phyloP scores from a whole-genome alignment of 2,329 filamentous ascomycete genomes.

The Arthrobotrys conoides region DNA sequence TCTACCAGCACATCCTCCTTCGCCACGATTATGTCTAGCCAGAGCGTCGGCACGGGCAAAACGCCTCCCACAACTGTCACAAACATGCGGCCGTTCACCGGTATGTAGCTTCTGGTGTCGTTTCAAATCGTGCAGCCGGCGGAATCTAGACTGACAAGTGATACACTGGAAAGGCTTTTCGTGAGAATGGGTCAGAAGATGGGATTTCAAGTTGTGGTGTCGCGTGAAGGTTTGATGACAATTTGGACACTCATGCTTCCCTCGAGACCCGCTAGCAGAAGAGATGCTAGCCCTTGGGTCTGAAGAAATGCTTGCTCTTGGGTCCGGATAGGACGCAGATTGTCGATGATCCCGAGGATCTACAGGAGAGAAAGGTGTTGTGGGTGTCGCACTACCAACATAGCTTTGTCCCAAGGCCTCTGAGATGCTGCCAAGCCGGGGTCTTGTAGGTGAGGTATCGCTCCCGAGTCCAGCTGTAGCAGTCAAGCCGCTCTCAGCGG shows the following conservation, averaged over 20 bases:
- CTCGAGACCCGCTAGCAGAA: slow-evolving; percentile 62
- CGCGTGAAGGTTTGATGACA: slow-evolving; percentile 97
- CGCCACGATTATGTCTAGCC: slow-evolving; percentile 93
- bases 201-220: slow-evolving; percentile 97
- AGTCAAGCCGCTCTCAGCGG: slow-evolving; percentile 56
- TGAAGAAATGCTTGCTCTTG: slow-evolving; percentile 55
- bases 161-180: slow-evolving; percentile 94
- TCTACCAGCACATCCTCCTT: slow-evolving; percentile 92
- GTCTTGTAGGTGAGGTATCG: slow-evolving; percentile 59
- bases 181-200: slow-evolving; percentile 96
- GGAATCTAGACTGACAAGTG: slow-evolving; percentile 92
- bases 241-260: slow-evolving; percentile 94
- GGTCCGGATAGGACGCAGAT: slow-evolving; percentile 53
- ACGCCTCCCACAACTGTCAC: slow-evolving; percentile 91
- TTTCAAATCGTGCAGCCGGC: slow-evolving; percentile 93
- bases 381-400: slow-evolving; percentile 43
- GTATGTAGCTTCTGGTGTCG: slow-evolving; percentile 96
- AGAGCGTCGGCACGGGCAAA: slow-evolving; percentile 96
- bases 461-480: slow-evolving; percentile 57
- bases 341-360: slow-evolving; percentile 46
- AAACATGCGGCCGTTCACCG: slow-evolving; percentile 94
- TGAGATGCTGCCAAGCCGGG: slow-evolving; percentile 55
- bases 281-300: slow-evolving; percentile 54
- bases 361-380: slow-evolving; percentile 55
- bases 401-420: slow-evolving; percentile 48